A percentile compares a stretch with the other conserved stretches of the same genome.
Conservation (phyloP, 345 rosid genomes). For the Syzygium oleosum region DNA sequence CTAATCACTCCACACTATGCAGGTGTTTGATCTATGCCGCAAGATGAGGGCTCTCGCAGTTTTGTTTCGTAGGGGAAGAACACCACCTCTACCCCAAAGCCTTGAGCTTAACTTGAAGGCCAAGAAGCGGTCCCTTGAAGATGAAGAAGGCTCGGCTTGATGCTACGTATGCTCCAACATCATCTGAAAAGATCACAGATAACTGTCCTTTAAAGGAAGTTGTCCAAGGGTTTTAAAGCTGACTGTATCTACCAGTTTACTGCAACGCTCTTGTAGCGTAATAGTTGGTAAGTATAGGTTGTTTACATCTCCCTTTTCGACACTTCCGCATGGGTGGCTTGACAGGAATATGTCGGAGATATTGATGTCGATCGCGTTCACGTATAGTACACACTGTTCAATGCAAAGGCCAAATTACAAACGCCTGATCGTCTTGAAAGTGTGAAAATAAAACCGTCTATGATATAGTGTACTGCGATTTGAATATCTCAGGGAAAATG, state of each 20-base stretch:
- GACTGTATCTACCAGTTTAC: background rate
- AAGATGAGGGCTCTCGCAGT: constrained; percentile 82
- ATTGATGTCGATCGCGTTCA: background rate
- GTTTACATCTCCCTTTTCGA: background rate
- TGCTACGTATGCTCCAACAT: background rate
- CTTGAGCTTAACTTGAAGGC: constrained; percentile 82
- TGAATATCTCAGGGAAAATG: background rate
- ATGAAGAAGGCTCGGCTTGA: constrained; percentile 28
- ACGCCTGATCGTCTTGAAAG: background rate
- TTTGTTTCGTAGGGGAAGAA: constrained; percentile 76
- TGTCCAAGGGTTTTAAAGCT: background rate
- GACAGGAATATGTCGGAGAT: background rate
- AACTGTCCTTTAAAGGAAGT: background rate
- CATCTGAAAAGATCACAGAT: background rate
- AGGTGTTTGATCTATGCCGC: constrained; percentile 89
- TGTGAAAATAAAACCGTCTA: background rate
- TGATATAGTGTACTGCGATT: background rate
- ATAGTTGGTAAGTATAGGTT: background rate
- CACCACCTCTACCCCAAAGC: constrained; percentile 79
- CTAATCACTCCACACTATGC: constrained; percentile 4
- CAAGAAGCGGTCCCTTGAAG: constrained; percentile 86
- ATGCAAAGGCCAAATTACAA: background rate
- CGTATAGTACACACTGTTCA: background rate
- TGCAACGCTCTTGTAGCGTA: background rate
- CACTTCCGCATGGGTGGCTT: background rate